Evolutionary conservation across 495 filamentous ascomycete species (phyloP), one percentile per base, ranked within the genome.

Genomic region (Lineolata rhizophorae): DNA sequence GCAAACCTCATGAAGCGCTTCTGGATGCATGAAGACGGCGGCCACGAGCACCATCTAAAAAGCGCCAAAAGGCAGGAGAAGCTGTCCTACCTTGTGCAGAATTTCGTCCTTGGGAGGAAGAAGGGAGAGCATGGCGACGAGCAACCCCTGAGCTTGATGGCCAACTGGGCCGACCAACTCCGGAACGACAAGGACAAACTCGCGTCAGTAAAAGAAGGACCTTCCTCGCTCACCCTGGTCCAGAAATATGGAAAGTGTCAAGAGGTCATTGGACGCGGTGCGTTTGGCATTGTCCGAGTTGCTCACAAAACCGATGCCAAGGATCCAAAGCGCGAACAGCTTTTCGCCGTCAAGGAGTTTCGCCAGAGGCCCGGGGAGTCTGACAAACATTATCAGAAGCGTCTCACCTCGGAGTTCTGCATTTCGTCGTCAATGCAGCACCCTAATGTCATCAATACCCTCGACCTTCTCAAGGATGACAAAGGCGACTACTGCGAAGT

Each of bases 221-320:
- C 70, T 72, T 0, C 65, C 76, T 75, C 76, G n/a, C 70, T 67
- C 3, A 76, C 80, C 3, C 60, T 97, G 34, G 80, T 82, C 5
- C 80, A 95, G 52, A 99, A 95, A 49, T 99, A 99, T 48, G 87
- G 87, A 38, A 94, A 94, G 60, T 95, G 87, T 50, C 87, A 95
- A 51, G 90, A 95, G 55, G 71, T 99, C 30, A 80, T 95, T 13
- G 87, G 87, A n/a, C 81, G 84, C 27, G 87, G 87, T 27, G 87
- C 87, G 26, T 99, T 99, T 46, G 87, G 87, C 26, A 83, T 99
- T 32, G 90, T 99, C 37, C 70, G 90, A 21, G 92, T 95, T 49
- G 91, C 87, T n/a, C 87, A 99, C 61, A 95, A 95, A 53, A 67
- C 80, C 24, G 68, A 85, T 35, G 77, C 82, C 9, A 66, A 60